A percentile compares a stretch with the other conserved stretches of the same genome.
These are phyloP conservation scores for Chlamydomonas schloesseri DNA, from an alignment of 139 green algal species.

Conservation along the genomic window DNA sequence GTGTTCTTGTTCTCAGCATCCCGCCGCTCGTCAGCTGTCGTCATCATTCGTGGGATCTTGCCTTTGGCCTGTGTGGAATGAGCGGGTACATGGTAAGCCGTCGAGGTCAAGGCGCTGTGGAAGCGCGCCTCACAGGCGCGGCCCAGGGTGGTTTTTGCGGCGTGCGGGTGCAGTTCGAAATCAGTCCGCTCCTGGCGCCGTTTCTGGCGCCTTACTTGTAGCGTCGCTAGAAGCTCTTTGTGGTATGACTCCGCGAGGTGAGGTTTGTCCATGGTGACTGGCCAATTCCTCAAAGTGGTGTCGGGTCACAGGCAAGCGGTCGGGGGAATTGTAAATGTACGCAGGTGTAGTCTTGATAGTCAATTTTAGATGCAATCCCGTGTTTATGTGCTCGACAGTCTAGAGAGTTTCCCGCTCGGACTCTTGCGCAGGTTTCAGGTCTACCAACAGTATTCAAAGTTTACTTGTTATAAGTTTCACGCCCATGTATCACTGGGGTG, in stretches of 20 bases:
- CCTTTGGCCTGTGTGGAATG: background rate
- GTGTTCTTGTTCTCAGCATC: conserved; percentile 3
- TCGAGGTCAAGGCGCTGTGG: background rate
- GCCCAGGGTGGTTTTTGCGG: too few species aligned
- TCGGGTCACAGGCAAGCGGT: background rate
- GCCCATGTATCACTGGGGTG: too few species aligned
- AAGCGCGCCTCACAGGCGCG: background rate
- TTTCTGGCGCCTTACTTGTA: background rate
- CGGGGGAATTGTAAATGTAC: too few species aligned
- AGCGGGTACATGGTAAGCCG: too few species aligned
- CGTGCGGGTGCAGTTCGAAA: background rate
- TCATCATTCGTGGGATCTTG: conserved; percentile 9
- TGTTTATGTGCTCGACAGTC: too few species aligned
- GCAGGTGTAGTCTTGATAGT: too few species aligned
- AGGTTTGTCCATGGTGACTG: background rate
- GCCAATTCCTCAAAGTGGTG: background rate
- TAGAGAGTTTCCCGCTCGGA: too few species aligned
- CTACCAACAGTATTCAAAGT: too few species aligned
- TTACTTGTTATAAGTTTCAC: too few species aligned
- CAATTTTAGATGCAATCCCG: too few species aligned
- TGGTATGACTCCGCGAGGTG: conserved; percentile 27
- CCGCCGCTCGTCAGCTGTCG: conserved; percentile 5
- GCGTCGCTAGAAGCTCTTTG: conserved; percentile 6
- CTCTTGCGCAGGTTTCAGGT: too few species aligned
- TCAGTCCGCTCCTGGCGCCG: background rate